Conservation (phyloP, 306 rosid genomes). For the Begonia loranthoides region DNA sequence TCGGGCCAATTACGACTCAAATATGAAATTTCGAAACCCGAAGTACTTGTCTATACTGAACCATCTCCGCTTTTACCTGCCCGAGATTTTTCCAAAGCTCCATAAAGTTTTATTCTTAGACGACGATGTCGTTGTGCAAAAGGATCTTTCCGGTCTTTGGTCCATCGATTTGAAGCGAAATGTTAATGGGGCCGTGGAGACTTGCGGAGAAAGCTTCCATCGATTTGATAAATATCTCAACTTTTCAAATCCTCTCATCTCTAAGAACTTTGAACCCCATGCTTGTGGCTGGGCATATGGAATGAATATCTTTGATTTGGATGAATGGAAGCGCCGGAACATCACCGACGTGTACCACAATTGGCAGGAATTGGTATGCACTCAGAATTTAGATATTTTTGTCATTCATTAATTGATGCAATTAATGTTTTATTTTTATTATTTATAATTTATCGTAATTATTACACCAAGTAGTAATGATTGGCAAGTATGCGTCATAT, state of each 20-base stretch:
- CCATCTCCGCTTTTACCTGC: conserved; percentile 97
- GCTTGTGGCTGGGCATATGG: conserved; percentile 99
- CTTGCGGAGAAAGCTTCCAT: conserved; percentile 93
- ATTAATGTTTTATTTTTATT: too few species aligned
- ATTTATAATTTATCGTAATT: too few species aligned
- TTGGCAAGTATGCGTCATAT: too few species aligned
- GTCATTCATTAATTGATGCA: too few species aligned
- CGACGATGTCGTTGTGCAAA: conserved; percentile 88
- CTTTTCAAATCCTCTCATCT: conserved; percentile 86
- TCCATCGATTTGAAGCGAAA: conserved; percentile 71
- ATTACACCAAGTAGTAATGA: too few species aligned
- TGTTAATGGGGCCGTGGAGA: conserved; percentile 97
- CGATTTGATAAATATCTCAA: conserved; percentile 92
- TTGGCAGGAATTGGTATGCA: conserved; percentile 90
- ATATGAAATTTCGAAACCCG: conserved; percentile 85
- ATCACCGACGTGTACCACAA: conserved; percentile 81
- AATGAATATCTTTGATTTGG: conserved; percentile 88
- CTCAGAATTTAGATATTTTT: neutral
- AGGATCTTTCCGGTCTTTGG: conserved; percentile 85
- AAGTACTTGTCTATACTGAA: conserved; percentile 89
- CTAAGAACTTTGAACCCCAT: conserved; percentile 74
- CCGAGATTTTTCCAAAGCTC: conserved; percentile 86
- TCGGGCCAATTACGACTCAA: conserved; percentile 66
- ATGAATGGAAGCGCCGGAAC: conserved; percentile 88
- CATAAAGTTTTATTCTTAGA: conserved; percentile 82